Base-by-base conservation (phyloP, 176 grass and related monocot species). In the Oryza meridionalis region DNA sequence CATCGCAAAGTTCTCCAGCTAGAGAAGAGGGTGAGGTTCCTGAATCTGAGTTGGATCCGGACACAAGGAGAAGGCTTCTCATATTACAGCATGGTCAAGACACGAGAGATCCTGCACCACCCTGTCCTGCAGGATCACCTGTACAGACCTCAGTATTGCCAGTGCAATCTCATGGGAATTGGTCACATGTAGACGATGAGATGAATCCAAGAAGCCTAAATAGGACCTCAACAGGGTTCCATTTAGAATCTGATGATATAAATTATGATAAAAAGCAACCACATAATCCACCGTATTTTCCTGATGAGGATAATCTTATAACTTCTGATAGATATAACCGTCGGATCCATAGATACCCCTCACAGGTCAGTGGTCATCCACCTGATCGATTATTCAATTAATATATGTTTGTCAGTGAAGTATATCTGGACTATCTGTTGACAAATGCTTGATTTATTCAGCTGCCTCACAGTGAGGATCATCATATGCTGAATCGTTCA, bases 31-130 rank as follows among this genome's bases (percentile, higher is more conserved):
- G 92, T 64, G 92, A 94, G 73, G 92, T 94, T 83, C 88, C 90
- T 65, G 90, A 98, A 74, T 94, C 90, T 84, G 92, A 98, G 78
- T 85, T 98, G 82, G 95, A 94, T 82, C 95, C 92, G 70, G 89
- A 98, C 78, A 94, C 88, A 22, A 90, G 92, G 82, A 97, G 94
- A 87, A 88, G 94, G 65, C 88, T 97, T 80, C 90, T 97, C 65
- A 97, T 97, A 75, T 92, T 97, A 75, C 94, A 97, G 76, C 90
- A 97, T 89, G 94, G 94, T 85, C 94, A 97, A 87, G 92, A 97
- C 77, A 89, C 81, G 51, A 88, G 88, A 86, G 92, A 97, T 79
- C 55, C 86, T 84, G 53, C 85, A 55, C 85, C 83, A 46, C 68
- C 81, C 26, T 47, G 85, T 84, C 76, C 88, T 42, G 86, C 32